Evolutionary conservation across 352 stramenopile species (phyloP).

Genomic region (Pythium phragmiticola): DNA sequence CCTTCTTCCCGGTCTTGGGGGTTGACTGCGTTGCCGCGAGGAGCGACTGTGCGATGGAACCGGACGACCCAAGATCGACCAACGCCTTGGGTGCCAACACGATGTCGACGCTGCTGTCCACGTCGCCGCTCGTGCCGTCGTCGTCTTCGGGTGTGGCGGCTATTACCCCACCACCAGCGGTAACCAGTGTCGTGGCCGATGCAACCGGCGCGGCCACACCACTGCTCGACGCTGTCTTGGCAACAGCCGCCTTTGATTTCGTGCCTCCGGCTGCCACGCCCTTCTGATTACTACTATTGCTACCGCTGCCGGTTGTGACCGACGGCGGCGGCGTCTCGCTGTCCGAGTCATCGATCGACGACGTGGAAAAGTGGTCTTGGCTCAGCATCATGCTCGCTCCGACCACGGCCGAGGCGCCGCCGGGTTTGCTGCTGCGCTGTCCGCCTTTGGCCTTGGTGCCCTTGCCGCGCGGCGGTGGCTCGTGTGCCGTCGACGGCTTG

Average conservation of each 20-base stretch:
- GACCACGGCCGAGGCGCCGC: slow-evolving; percentile 29
- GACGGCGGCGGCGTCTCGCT: slow-evolving; percentile 1
- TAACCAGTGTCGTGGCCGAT: background rate
- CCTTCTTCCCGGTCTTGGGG: slow-evolving; percentile 1
- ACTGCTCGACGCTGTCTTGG: background rate
- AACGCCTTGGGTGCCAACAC: slow-evolving; percentile 14
- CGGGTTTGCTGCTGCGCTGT: slow-evolving; percentile 24
- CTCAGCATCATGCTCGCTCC: slow-evolving; percentile 56
- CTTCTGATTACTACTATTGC: slow-evolving; percentile 9
- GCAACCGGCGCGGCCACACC: background rate
- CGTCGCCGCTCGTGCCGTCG: slow-evolving; percentile 8
- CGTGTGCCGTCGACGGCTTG: slow-evolving; percentile 46
- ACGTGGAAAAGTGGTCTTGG: slow-evolving; percentile 39
- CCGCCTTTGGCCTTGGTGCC: slow-evolving; percentile 28
- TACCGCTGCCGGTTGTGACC: background rate
- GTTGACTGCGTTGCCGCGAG: background rate
- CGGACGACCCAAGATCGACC: slow-evolving; percentile 3
- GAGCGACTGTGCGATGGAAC: slow-evolving; percentile 5
- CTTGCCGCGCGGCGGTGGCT: slow-evolving; percentile 21
- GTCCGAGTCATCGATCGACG: slow-evolving; percentile 61
- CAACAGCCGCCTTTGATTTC: background rate
- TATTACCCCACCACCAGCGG: background rate
- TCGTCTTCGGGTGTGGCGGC: slow-evolving; percentile 23
- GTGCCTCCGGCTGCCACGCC: background rate
- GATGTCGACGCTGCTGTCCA: background rate